A percentile compares a stretch with the other conserved stretches of the same genome.
Conservation (phyloP, 306 rosid species). For the Rosa persica region DNA sequence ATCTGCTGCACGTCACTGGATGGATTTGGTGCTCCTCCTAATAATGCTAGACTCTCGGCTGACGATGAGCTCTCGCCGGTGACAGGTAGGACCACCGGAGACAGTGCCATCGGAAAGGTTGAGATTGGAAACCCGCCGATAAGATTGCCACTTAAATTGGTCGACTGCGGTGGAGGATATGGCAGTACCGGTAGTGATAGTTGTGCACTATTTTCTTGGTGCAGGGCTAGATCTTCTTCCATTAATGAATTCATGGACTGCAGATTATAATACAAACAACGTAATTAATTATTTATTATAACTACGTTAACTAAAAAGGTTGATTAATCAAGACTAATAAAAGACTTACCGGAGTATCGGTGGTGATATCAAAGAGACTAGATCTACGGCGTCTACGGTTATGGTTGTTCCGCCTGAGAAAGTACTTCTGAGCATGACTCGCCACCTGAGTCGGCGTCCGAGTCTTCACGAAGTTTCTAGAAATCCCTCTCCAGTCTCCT, state of each 20-base stretch:
- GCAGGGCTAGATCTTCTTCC: constrained; percentile 47
- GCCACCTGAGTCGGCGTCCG: constrained; percentile 95
- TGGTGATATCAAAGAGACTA: constrained; percentile 88
- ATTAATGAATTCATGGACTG: constrained; percentile 56
- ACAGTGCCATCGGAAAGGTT: constrained; percentile 32
- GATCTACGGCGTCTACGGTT: constrained; percentile 92
- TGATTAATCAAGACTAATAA: not conserved
- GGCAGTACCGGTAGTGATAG: constrained; percentile 19
- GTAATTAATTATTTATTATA: not conserved
- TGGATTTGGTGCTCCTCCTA: not conserved
- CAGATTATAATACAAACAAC: not conserved
- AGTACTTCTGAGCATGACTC: constrained; percentile 93
- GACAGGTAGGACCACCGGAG: constrained; percentile 38
- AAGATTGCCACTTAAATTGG: constrained; percentile 14
- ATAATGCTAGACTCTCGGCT: constrained; percentile 4
- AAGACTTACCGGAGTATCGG: constrained; percentile 46
- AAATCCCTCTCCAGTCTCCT: constrained; percentile 98
- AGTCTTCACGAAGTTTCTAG: constrained; percentile 86
- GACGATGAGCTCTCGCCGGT: constrained; percentile 28
- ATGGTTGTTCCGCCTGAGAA: constrained; percentile 72
- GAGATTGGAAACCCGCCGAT: constrained; percentile 39
- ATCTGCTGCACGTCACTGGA: constrained; percentile 7
- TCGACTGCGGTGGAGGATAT: constrained; percentile 31
- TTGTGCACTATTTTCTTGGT: constrained; percentile 31
- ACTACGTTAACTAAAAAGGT: not conserved